These are phyloP conservation scores for Cyberlindnera veronae DNA, from an alignment of 805 yeast genomes.

Conservation along the genomic window DNA sequence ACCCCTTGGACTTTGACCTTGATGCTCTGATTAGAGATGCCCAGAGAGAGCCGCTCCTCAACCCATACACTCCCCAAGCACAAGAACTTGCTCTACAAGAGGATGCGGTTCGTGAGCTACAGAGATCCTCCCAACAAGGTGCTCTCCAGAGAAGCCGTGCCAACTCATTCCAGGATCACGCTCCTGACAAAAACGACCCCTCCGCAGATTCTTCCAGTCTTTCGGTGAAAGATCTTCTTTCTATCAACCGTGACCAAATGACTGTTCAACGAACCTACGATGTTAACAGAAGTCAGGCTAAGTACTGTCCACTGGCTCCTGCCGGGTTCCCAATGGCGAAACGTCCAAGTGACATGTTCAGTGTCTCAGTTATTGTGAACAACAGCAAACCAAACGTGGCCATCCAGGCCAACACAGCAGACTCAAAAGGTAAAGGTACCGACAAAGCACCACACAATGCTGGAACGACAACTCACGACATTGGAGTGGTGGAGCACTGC, in stretches of 20 bases:
- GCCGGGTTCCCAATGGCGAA: too few species aligned
- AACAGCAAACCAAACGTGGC: background rate
- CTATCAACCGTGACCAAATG: conserved; percentile 14
- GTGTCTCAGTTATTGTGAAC: background rate
- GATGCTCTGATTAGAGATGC: conserved; percentile 9
- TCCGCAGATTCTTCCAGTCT: background rate
- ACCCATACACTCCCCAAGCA: conserved; percentile 13
- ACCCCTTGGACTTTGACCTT: conserved; percentile 9
- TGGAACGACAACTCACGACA: conserved; percentile 17
- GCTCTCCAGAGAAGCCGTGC: background rate
- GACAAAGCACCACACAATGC: conserved; percentile 18
- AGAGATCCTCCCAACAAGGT: background rate
- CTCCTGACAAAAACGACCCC: too few species aligned
- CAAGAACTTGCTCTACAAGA: conserved; percentile 3
- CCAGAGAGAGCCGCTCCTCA: conserved; percentile 8
- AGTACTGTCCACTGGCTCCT: background rate
- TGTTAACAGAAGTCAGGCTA: background rate
- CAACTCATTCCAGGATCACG: too few species aligned
- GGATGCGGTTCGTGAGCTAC: background rate
- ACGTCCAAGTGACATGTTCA: background rate
- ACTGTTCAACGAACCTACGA: conserved; percentile 2
- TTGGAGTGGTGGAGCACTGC: conserved; percentile 34
- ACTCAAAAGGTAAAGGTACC: background rate
- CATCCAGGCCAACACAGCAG: background rate
- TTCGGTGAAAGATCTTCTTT: conserved; percentile 9